Evolutionary conservation across 768 basidiomycete species (phyloP).

Genomic region (Pulveroboletus sp.): DNA sequence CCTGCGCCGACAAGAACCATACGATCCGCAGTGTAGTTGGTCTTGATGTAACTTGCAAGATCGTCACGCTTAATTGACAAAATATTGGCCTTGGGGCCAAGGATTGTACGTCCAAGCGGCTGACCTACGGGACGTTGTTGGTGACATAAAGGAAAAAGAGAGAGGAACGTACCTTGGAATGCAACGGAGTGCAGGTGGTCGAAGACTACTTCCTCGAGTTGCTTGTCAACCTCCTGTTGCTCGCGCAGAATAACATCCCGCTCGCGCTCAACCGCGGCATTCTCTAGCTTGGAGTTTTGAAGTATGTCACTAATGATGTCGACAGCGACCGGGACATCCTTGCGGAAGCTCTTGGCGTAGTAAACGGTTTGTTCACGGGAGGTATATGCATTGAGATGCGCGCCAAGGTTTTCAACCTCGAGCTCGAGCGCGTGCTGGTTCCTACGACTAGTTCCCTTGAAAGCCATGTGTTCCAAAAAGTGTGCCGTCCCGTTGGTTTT

Average conservation of each 20-base stretch:
- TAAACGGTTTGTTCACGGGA: slow-evolving; percentile 99
- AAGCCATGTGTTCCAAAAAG: slow-evolving; percentile 98
- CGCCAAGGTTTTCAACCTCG: slow-evolving; percentile 96
- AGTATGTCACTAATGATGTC: slow-evolving; percentile 98
- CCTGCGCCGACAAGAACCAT: slow-evolving; percentile 99
- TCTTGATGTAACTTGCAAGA: slow-evolving; percentile 87
- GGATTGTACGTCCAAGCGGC: slow-evolving; percentile 93
- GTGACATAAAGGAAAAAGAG: slow-evolving; percentile 3
- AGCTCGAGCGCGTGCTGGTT: slow-evolving; percentile 89
- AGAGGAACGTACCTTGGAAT: slow-evolving; percentile 68
- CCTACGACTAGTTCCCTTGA: slow-evolving; percentile 90
- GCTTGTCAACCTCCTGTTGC: slow-evolving; percentile 99
- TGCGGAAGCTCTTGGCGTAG: slow-evolving; percentile 97
- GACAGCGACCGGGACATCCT: slow-evolving; percentile 86
- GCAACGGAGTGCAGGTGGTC: slow-evolving; percentile 97
- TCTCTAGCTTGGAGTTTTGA: slow-evolving; percentile 93
- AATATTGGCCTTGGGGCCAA: slow-evolving; percentile 94
- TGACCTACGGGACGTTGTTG: slow-evolving; percentile 54
- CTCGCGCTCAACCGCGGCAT: slow-evolving; percentile 85
- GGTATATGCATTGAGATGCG: slow-evolving; percentile 97
- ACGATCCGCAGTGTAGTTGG: slow-evolving; percentile 97
- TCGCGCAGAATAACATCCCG: slow-evolving; percentile 95
- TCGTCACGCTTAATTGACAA: slow-evolving; percentile 91
- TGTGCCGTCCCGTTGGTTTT: slow-evolving; percentile 95
- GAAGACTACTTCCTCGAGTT: slow-evolving; percentile 96